Conservation (phyloP, 331 rosid species). For the Quercus lobata region DNA sequence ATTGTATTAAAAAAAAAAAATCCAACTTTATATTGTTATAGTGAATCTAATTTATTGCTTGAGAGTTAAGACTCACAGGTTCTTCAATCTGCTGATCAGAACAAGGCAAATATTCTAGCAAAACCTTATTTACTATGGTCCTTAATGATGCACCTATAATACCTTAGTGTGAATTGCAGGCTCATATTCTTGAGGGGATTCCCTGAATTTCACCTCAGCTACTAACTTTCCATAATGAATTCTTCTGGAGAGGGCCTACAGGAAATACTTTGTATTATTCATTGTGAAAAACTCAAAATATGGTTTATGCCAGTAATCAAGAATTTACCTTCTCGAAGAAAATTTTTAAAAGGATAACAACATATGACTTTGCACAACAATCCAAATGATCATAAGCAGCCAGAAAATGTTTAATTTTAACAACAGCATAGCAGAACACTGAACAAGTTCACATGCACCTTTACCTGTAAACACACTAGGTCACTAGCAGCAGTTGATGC, state of each 20-base stretch:
- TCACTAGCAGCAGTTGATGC: slow-evolving; percentile 85
- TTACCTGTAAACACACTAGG: slow-evolving; percentile 87
- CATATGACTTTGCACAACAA: not conserved
- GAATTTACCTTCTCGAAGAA: no score
- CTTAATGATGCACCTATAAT: not conserved
- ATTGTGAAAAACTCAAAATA: not conserved
- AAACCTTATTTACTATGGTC: not conserved
- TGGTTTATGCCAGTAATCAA: no score
- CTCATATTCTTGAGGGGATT: slow-evolving; percentile 68
- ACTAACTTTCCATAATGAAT: slow-evolving; percentile 91
- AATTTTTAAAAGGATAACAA: not conserved
- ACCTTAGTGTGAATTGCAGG: slow-evolving; percentile 79
- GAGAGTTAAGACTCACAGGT: no score
- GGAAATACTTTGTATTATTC: not conserved
- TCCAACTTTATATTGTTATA: no score
- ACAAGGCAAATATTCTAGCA: not conserved
- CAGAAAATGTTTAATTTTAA: not conserved
- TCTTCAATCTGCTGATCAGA: not conserved
- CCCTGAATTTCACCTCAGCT: slow-evolving; percentile 88
- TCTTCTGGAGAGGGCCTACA: slow-evolving; percentile 87
- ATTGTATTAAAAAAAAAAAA: no score
- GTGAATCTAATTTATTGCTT: no score
- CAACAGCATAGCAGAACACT: not conserved
- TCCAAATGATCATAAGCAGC: no score
- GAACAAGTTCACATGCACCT: not conserved